These are phyloP conservation scores for Candida sakaeoensis DNA, from an alignment of 805 yeast genomes.

Conservation along the genomic window DNA sequence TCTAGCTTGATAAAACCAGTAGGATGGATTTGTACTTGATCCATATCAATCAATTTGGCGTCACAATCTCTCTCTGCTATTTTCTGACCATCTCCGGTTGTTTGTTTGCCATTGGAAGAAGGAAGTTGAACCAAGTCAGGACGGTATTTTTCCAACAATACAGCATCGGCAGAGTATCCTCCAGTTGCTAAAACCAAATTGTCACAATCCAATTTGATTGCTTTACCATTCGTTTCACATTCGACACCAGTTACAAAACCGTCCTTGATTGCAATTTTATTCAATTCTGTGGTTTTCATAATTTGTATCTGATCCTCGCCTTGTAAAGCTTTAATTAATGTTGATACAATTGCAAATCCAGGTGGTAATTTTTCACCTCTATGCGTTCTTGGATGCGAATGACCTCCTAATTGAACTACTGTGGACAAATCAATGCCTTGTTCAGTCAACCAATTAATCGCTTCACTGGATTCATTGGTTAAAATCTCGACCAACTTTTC, in stretches of 20 bases:
- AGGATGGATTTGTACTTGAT: slow-evolving; percentile 59
- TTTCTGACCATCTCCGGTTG: slow-evolving; percentile 58
- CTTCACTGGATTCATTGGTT: slow-evolving; percentile 23
- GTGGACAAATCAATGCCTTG: slow-evolving; percentile 25
- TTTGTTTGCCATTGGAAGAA: slow-evolving; percentile 53
- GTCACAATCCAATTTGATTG: slow-evolving; percentile 4
- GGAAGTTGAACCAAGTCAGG: slow-evolving; percentile 47
- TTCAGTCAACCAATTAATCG: slow-evolving; percentile 31
- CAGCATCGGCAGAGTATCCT: slow-evolving; percentile 47
- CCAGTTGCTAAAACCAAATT: slow-evolving; percentile 55
- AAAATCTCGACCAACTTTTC: slow-evolving; percentile 22
- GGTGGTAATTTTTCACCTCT: slow-evolving; percentile 51
- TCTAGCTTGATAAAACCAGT: slow-evolving; percentile 51
- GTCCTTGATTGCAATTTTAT: slow-evolving; percentile 3
- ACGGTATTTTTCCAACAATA: slow-evolving; percentile 36
- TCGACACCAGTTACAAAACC: slow-evolving; percentile 38
- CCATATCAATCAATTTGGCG: slow-evolving; percentile 54
- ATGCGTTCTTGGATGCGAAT: slow-evolving; percentile 37
- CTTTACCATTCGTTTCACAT: slow-evolving; percentile 24
- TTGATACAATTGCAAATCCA: slow-evolving; percentile 53
- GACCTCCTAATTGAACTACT: slow-evolving; percentile 40
- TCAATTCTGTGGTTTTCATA: slow-evolving; percentile 7
- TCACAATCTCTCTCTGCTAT: slow-evolving; percentile 42
- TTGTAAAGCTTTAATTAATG: slow-evolving; percentile 36
- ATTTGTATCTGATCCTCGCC: slow-evolving; percentile 14